Conservation (phyloP, 495 filamentous ascomycete species). For the Lepidopterella palustris region DNA sequence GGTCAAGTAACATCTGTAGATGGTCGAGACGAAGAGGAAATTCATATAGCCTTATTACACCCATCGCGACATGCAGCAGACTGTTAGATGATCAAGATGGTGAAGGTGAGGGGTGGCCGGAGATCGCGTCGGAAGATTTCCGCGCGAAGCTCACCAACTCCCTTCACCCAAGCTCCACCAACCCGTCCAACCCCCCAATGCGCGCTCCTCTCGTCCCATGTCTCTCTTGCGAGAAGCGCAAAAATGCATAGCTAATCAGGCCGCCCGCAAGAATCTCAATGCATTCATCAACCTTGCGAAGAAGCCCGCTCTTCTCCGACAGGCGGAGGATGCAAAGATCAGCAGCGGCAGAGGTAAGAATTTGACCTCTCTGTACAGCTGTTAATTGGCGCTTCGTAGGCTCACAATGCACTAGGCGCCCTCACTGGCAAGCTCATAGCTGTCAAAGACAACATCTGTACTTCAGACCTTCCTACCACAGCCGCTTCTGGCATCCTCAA, state of each 20-base stretch:
- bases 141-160: background rate
- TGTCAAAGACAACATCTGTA: slow-evolving; percentile 89
- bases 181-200: background rate
- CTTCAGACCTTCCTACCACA: slow-evolving; percentile 61
- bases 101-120: background rate
- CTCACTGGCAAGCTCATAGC: slow-evolving; percentile 56
- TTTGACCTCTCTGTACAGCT: background rate
- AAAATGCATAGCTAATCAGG: slow-evolving; percentile 27
- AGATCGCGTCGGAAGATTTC: background rate
- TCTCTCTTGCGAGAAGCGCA: slow-evolving; percentile 30
- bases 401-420: background rate
- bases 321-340: slow-evolving; percentile 20
- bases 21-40: background rate
- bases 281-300: slow-evolving; percentile 31
- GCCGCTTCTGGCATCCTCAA: slow-evolving; percentile 73
- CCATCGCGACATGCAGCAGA: too few relatives aligned
- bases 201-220: slow-evolving; percentile 21
- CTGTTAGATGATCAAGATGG: too few relatives aligned
- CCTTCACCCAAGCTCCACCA: too few relatives aligned
- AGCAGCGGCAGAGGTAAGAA: background rate
- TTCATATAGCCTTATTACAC: too few relatives aligned
- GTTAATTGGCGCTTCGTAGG: background rate
- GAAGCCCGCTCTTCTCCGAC: slow-evolving; percentile 6
- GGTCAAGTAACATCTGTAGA: background rate
- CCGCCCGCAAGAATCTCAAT: slow-evolving; percentile 25